Base-by-base conservation (phyloP, 2,329 filamentous ascomycete species). In the Gnomoniopsis sp. region DNA sequence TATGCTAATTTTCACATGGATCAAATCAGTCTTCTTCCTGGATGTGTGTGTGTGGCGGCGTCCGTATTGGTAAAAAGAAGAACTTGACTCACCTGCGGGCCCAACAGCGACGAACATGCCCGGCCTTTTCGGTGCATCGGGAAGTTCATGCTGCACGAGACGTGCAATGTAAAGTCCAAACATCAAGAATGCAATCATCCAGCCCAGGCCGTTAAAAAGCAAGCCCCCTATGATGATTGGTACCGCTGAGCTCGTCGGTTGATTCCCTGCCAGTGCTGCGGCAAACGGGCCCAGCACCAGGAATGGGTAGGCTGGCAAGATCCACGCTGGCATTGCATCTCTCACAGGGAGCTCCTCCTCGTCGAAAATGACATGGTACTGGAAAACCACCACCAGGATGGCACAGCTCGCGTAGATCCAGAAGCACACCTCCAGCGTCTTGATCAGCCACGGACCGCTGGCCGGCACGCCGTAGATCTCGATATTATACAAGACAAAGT, bases 401-500 rank as follows among this genome's bases (percentile, higher is more conserved):
- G 69, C 65, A 2, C 65, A 22, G 14, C 69, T 78, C 38, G 78
- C 77, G 61, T 83, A 82, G 3, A 79, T 59, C 81, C 81, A 84
- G 64, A 79, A 84, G 26, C 82, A 62, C 1, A 79, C 71, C 8
- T 72, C 63, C 72, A 83, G 75, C 0, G 75, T 74, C 19, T 68
- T 67, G 11, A 75, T 65, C 6, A 83, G 70, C 80, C 81, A 89
- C 2, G 68, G 64, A 0, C 78, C 84, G 7, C 74, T 72, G 34
- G 77, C 71, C 33, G 72, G 69, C 1, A 76, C 71, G 0, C 86
- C 87, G 68, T 88, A 89, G 62, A 87, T 80, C 8, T 83, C 82
- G 44, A 87, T 78, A 64, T 87, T 88, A 65, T 87, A 83, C 63
- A 88, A 77, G 19, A 88, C 74, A 47, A 87, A 88, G 2, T 85